Evolutionary conservation across 129 eudicot genomes (phyloP).

Genomic region (Dittrichia graveolens): DNA sequence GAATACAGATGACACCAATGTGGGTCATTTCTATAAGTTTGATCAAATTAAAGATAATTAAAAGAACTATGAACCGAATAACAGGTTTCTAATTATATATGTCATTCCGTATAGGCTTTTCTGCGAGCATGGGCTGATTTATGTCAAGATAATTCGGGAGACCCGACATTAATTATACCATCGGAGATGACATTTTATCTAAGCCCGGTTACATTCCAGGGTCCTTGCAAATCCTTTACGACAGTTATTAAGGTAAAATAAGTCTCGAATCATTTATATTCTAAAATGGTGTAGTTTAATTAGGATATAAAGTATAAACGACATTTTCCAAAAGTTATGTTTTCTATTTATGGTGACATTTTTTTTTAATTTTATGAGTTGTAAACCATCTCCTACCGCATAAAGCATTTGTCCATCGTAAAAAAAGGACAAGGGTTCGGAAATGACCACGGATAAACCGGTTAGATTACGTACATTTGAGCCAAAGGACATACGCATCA

Average conservation of each 20-base stretch:
- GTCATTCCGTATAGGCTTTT: slow-evolving; percentile 33
- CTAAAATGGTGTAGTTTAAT: background rate
- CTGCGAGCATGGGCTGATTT: slow-evolving; percentile 39
- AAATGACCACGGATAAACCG: too few species aligned
- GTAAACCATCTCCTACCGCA: too few species aligned
- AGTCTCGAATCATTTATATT: background rate
- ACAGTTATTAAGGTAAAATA: slow-evolving; percentile 26
- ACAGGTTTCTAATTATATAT: background rate
- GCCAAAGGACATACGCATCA: too few species aligned
- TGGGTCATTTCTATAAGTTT: slow-evolving; percentile 10
- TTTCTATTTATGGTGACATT: too few species aligned
- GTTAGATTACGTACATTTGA: too few species aligned
- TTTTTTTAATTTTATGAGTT: too few species aligned
- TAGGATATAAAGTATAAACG: background rate
- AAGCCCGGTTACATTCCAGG: slow-evolving; percentile 28
- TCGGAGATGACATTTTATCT: slow-evolving; percentile 24
- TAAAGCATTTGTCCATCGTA: too few species aligned
- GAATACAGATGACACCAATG: slow-evolving; percentile 33
- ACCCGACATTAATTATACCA: slow-evolving; percentile 33
- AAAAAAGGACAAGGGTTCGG: too few species aligned
- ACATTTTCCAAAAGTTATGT: background rate
- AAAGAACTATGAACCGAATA: too few species aligned
- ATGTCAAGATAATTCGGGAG: slow-evolving; percentile 22
- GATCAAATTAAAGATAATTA: background rate
- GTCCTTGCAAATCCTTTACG: slow-evolving; percentile 34